phyloP scores from a whole-genome alignment of 352 stramenopile species.

The Pythium phragmiticola region DNA sequence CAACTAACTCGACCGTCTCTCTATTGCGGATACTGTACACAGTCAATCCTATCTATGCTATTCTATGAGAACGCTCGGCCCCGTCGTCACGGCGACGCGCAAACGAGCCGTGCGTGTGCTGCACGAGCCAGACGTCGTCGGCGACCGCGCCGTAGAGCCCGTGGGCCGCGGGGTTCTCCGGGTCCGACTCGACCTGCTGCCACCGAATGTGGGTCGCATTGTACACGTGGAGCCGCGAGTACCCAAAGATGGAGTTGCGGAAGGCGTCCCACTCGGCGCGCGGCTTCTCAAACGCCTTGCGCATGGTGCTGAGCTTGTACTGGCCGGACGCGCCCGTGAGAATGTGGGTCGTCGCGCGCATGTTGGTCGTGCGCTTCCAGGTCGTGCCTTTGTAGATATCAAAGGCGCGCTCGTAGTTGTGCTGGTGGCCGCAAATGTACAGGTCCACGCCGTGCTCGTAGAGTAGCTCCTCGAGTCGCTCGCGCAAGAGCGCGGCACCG shows the following conservation, averaged over 20 bases:
- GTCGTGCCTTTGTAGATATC: constrained; percentile 74
- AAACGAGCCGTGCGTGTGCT: constrained; percentile 89
- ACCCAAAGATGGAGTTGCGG: constrained; percentile 87
- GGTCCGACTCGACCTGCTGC: constrained; percentile 85
- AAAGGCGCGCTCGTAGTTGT: constrained; percentile 90
- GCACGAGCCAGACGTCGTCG: constrained; percentile 90
- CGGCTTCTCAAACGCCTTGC: constrained; percentile 71
- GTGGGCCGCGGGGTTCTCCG: constrained; percentile 68
- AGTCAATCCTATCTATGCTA: neutral
- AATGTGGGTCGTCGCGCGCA: constrained; percentile 86
- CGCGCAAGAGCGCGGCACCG: constrained; percentile 58
- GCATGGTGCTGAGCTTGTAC: constrained; percentile 76
- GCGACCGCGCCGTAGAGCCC: constrained; percentile 78
- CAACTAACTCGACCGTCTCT: too few species aligned
- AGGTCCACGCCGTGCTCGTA: constrained; percentile 81
- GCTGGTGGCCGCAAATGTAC: constrained; percentile 88
- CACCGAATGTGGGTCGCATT: constrained; percentile 89
- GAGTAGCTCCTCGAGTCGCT: constrained; percentile 77
- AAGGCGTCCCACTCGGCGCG: constrained; percentile 73
- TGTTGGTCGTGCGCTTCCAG: constrained; percentile 71
- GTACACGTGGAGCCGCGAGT: constrained; percentile 77
- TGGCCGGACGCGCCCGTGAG: constrained; percentile 87
- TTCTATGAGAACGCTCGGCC: neutral
- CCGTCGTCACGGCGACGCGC: constrained; percentile 19
- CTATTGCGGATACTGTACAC: constrained; percentile 4